A percentile compares a stretch with the other conserved stretches of the same genome.
Evolutionary conservation across 257 asterid genomes (phyloP).

Genomic region (Echium plantagineum): DNA sequence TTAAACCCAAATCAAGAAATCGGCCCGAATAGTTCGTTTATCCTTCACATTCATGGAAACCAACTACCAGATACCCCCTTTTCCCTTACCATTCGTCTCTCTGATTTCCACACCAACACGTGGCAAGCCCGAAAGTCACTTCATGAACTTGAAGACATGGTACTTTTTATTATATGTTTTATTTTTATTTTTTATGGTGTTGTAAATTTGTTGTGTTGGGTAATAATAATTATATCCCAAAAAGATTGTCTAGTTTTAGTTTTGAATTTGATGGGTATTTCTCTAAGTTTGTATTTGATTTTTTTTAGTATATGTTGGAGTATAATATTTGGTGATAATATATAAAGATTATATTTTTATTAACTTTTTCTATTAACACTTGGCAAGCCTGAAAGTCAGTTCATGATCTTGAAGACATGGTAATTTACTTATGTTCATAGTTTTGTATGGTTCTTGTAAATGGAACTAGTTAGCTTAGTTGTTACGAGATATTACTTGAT

Average conservation of each 20-base stretch:
- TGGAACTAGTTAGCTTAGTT: too few relatives aligned
- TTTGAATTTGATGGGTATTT: too few relatives aligned
- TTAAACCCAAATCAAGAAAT: slow-evolving; percentile 18
- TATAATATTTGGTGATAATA: too few relatives aligned
- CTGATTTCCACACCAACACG: slow-evolving; percentile 59
- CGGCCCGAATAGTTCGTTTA: slow-evolving; percentile 28
- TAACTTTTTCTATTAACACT: too few relatives aligned
- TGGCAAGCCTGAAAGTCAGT: too few relatives aligned
- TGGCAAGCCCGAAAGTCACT: slow-evolving; percentile 50
- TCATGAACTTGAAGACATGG: slow-evolving; percentile 82
- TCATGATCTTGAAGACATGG: too few relatives aligned
- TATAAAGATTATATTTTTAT: too few relatives aligned
- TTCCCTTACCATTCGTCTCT: slow-evolving; percentile 36
- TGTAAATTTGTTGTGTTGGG: background rate
- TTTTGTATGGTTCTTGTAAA: background rate
- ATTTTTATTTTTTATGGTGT: background rate
- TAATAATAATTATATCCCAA: background rate
- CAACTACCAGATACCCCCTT: slow-evolving; percentile 25
- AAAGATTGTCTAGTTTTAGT: background rate
- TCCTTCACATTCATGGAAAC: slow-evolving; percentile 29
- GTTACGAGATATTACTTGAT: too few relatives aligned
- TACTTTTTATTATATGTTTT: slow-evolving; percentile 4
- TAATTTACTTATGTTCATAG: background rate
- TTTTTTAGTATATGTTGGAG: too few relatives aligned
- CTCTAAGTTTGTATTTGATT: too few relatives aligned